Evolutionary conservation across 164 flowering plant species (phyloP), one percentile per base, ranked within the genome.

Genomic region (Piper betle): DNA sequence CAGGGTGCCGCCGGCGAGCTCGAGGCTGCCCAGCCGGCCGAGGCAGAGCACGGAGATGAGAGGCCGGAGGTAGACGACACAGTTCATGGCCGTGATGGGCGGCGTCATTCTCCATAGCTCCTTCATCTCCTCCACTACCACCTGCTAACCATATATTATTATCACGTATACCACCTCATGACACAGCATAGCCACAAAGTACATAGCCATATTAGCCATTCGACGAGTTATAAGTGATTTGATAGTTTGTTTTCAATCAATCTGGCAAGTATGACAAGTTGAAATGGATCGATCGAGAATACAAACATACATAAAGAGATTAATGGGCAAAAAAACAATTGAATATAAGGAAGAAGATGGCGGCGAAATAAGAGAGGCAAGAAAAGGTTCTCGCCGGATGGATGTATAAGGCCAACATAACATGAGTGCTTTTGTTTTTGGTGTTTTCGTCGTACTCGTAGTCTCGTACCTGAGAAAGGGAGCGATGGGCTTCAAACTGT

Each of bases 1-100:
- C 8, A 93, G 82, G 4, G 97, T 86, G 5, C 98, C 97, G 0
- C 98, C 98, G 42, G 98, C 93, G 0, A 93, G 84, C 70, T 86
- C 92, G 9, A 86, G 60, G 68, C 93, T 84, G 0, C 98, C 98
- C 2, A 89, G 78, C n/a, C 88, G 64, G 15, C 97, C 97, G 37
- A 92, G 61, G 75, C 87, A 92, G n/a, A 86, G 67, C 19, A 87
- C 86, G 1, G 97, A 92, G 4, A 89, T 90, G 57, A 82, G 82
- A 0, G 82, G 74, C 41, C 93, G 71, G 6, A 85, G 66, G 64
- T 81, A 90, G n/a, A 82, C 88, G 18, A 86, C 69, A 37, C 74
- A 69, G 77, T 91, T 83, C 80, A 83, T 79, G 2, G 80, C 83
- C 7, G 95, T 77, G 61, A 84, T 80, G 0, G 97, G 98, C 10